Base-by-base conservation (phyloP, 805 yeast genomes). In the Candida alai region DNA sequence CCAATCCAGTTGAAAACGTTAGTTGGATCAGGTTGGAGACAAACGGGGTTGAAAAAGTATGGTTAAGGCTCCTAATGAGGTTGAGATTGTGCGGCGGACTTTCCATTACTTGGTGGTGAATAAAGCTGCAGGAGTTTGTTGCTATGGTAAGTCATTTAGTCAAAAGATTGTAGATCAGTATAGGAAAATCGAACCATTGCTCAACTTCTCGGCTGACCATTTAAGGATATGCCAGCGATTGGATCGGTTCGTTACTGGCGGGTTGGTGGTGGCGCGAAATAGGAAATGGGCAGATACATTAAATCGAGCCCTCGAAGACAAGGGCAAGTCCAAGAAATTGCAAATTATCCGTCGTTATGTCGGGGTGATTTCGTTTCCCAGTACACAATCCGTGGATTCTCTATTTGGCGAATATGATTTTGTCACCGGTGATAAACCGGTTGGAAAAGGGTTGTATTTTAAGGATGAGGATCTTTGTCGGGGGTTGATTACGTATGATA, bases 211-310 rank as follows among this genome's bases (percentile, higher is more conserved):
- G n/a, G n/a, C n/a, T 18, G 15, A 19, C 3, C 41, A 34, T 16
- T 43, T 48, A 28, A 34, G 43, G 16, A 31, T 51, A 16, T 43
- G 48, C 4, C 54, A 49, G 28, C 34, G 58, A 20, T 34, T 53
- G 13, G 57, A 53, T 33, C 36, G 43, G 36, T 49, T 35, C 38
- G 56, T 52, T 9, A 47, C 51, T 8, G 58, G 58, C 3, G 58
- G 55, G 3, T 25, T 52, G 29, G 21, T 48, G 8, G 43, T 53
- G 9, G 42, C 51, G 5, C 26, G 55, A 30, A 46, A 47, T 32
- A 38, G 30, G 4, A 41, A 46, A 32, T 43, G 43, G 27, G 37
- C 50, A 9, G 31, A 38, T 23, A 33, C 34, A 24, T 24, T 47
- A 2, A 39, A 35, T 14, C 21, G 35, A 33, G 30, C 39, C 1